Conservation (phyloP, 2,329 filamentous ascomycete species). For the Aureobasidium pullulans region DNA sequence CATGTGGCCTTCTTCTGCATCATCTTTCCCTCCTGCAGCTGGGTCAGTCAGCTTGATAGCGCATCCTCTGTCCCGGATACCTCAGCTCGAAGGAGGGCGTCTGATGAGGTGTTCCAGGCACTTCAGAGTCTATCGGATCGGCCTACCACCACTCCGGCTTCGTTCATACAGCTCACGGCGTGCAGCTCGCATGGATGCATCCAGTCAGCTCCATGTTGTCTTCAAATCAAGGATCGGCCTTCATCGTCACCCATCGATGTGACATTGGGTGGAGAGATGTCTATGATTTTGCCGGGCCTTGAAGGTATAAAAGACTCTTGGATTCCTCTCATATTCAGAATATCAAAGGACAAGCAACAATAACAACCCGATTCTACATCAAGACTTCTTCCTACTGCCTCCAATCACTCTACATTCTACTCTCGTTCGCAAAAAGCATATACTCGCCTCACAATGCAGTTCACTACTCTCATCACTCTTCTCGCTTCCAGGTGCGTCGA, state of each 20-base stretch:
- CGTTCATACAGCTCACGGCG: neutral
- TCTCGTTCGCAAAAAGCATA: neutral
- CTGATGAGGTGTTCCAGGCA: neutral
- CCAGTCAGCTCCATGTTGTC: neutral
- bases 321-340: neutral
- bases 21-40: neutral
- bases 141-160: neutral
- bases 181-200: neutral
- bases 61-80: neutral
- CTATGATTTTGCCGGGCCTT: neutral
- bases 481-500: constrained; percentile 2
- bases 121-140: neutral
- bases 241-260: neutral
- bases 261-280: neutral
- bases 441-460: neutral
- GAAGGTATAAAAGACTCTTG: neutral
- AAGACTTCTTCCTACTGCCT: neutral
- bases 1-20: neutral
- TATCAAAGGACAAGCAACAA: neutral
- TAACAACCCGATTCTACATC: neutral
- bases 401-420: neutral
- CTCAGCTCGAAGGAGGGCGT: neutral
- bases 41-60: constrained; percentile 7
- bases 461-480: neutral
- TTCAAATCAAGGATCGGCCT: neutral